Evolutionary conservation across 2,329 filamentous ascomycete genomes (phyloP).

Genomic region (Podosphaera leucotricha): DNA sequence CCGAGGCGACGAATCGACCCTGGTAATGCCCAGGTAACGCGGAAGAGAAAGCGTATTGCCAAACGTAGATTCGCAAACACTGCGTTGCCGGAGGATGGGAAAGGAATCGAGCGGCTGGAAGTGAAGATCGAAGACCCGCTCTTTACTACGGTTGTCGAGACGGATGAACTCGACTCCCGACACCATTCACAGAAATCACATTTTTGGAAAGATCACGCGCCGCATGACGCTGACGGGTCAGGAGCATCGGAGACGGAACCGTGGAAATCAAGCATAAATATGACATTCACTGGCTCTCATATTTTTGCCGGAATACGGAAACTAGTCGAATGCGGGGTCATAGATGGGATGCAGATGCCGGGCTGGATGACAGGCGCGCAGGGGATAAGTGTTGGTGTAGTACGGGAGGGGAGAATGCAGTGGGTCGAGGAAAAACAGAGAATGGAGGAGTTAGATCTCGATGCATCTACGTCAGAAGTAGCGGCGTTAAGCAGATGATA

Average conservation of each 20-base stretch:
- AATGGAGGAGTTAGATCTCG: not conserved
- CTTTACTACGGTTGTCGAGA: slow-evolving; percentile 11
- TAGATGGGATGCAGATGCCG: slow-evolving; percentile 60
- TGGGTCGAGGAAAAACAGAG: not conserved
- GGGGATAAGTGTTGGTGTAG: slow-evolving; percentile 48
- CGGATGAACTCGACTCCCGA: not conserved
- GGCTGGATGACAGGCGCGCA: slow-evolving; percentile 84
- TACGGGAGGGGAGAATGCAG: slow-evolving; percentile 39
- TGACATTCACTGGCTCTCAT: slow-evolving; percentile 53
- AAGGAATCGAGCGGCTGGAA: slow-evolving; percentile 37
- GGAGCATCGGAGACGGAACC: slow-evolving; percentile 2
- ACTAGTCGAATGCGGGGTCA: slow-evolving; percentile 50
- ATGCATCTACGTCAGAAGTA: not conserved
- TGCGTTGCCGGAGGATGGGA: slow-evolving; percentile 29
- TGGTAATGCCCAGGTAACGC: slow-evolving; percentile 18
- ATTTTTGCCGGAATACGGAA: slow-evolving; percentile 61
- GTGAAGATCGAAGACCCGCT: slow-evolving; percentile 35
- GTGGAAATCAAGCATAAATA: slow-evolving; percentile 34
- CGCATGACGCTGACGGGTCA: too few species aligned
- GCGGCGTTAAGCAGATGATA: not conserved
- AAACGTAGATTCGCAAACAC: slow-evolving; percentile 46
- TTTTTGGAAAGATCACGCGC: not conserved
- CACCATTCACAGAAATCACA: not conserved
- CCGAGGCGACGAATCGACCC: slow-evolving; percentile 13
- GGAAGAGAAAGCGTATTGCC: slow-evolving; percentile 37